These are phyloP conservation scores for Amaranthus cruentus DNA, from an alignment of 148 eudicot genomes.

Conservation along the genomic window DNA sequence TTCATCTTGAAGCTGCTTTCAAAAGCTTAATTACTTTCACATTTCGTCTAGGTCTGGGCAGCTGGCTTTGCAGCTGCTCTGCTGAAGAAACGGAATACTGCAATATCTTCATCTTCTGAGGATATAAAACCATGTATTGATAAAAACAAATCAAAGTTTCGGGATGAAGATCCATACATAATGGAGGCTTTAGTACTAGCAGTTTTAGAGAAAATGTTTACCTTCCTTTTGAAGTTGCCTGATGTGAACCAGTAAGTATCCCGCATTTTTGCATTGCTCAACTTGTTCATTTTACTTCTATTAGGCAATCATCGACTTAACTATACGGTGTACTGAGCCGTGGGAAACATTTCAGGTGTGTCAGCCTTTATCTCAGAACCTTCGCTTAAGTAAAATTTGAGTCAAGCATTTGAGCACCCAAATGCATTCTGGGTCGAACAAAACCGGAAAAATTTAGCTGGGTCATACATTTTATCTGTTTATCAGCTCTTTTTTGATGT, in stretches of 20 bases:
- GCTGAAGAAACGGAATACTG: conserved; percentile 70
- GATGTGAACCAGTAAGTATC: conserved; percentile 60
- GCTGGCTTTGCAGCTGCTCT: conserved; percentile 91
- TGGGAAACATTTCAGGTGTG: no score
- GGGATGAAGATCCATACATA: conserved; percentile 39
- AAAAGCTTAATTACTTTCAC: background rate
- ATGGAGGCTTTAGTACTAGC: conserved; percentile 45
- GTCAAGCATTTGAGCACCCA: no score
- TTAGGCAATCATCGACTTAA: background rate
- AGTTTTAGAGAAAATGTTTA: conserved; percentile 66
- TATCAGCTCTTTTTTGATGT: no score
- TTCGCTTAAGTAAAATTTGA: no score
- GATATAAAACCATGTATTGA: conserved; percentile 25
- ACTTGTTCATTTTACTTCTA: conserved; percentile 1
- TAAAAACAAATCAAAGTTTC: conserved; percentile 22
- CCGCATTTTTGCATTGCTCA: background rate
- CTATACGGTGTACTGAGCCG: no score
- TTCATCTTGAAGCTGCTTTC: background rate
- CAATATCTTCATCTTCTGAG: conserved; percentile 34
- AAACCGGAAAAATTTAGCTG: no score
- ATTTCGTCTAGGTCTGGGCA: conserved; percentile 74
- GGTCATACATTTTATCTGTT: no score
- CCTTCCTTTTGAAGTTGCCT: conserved; percentile 57
- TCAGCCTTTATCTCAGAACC: no score
- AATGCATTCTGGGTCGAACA: no score